These are phyloP conservation scores for Eutreptiella sp. DNA, from an alignment of 208 protist genomes.

Conservation along the genomic window DNA sequence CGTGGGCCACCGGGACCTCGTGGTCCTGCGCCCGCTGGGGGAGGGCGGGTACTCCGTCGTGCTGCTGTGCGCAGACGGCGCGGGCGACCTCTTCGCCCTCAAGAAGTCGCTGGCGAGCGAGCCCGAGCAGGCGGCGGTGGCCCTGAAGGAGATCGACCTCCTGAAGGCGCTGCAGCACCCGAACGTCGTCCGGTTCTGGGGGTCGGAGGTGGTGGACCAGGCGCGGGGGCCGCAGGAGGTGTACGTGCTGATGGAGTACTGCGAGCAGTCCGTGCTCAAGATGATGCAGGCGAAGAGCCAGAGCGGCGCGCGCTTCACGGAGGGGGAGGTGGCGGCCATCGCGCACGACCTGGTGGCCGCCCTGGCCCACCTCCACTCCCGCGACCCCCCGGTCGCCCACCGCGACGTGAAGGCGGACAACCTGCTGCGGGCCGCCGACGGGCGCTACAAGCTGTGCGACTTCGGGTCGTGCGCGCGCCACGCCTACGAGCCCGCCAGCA, in stretches of 20 bases:
- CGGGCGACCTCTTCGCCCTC: too few species aligned
- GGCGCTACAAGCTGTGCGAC: conserved; percentile 56
- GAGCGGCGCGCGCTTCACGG: neutral
- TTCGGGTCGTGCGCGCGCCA: conserved; percentile 45
- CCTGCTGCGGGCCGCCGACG: conserved; percentile 2
- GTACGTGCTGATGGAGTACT: conserved; percentile 17
- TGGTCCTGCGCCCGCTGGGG: too few species aligned
- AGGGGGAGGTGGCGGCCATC: conserved; percentile 39
- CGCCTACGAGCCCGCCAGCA: too few species aligned
- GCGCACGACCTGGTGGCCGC: conserved; percentile 43
- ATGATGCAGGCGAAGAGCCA: neutral
- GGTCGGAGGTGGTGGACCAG: neutral
- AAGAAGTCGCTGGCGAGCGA: too few species aligned
- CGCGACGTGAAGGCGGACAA: too few species aligned
- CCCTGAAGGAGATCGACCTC: conserved; percentile 5
- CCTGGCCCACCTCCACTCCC: conserved; percentile 43
- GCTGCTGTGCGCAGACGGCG: too few species aligned
- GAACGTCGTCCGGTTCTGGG: neutral
- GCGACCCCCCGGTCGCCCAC: conserved; percentile 51
- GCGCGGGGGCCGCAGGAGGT: neutral
- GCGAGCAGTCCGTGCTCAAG: neutral
- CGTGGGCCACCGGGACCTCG: too few species aligned
- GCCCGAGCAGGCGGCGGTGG: too few species aligned
- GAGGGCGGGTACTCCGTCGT: too few species aligned
- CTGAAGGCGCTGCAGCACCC: neutral